phyloP scores from a whole-genome alignment of 345 rosid species.

The Acer saccharum region DNA sequence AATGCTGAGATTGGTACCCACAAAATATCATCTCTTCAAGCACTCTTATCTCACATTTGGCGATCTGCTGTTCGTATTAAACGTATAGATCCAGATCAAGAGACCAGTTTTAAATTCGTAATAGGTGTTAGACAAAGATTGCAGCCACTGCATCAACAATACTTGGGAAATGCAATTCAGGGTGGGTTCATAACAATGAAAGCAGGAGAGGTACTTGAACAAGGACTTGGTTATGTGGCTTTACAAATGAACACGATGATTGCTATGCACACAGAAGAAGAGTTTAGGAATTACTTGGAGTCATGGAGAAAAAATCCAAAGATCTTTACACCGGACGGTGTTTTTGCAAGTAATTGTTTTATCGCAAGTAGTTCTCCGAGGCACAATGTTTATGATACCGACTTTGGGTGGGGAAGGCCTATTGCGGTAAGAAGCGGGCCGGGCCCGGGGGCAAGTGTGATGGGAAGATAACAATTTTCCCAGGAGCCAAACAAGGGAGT shows the following conservation, averaged over 20 bases:
- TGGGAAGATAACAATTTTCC: slow-evolving; percentile 10
- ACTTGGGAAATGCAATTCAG: slow-evolving; percentile 25
- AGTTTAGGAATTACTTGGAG: not conserved
- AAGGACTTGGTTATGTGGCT: slow-evolving; percentile 25
- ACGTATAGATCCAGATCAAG: not conserved
- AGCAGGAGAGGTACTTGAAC: slow-evolving; percentile 8
- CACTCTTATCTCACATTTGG: slow-evolving; percentile 29
- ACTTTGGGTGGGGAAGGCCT: slow-evolving; percentile 34
- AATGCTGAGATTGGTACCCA: slow-evolving; percentile 17
- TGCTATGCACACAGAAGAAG: slow-evolving; percentile 14
- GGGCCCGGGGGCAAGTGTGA: not conserved
- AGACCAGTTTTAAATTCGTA: not conserved
- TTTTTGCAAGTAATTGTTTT: not conserved
- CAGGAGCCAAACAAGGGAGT: slow-evolving; percentile 13
- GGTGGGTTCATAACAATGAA: not conserved
- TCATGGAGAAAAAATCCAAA: slow-evolving; percentile 10
- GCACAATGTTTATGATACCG: slow-evolving; percentile 19
- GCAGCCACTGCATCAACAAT: slow-evolving; percentile 13
- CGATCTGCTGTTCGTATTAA: not conserved
- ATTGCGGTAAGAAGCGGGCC: slow-evolving; percentile 27
- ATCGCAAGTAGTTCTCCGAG: slow-evolving; percentile 9
- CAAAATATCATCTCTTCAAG: slow-evolving; percentile 31
- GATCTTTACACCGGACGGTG: accelerated
- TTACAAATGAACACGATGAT: slow-evolving; percentile 22
- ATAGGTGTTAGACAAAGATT: slow-evolving; percentile 15